Percentiles rank a stretch among this genome's conserved stretches.
Conservation (phyloP, 805 yeast genomes). For the Wickerhamiella spandovensis region DNA sequence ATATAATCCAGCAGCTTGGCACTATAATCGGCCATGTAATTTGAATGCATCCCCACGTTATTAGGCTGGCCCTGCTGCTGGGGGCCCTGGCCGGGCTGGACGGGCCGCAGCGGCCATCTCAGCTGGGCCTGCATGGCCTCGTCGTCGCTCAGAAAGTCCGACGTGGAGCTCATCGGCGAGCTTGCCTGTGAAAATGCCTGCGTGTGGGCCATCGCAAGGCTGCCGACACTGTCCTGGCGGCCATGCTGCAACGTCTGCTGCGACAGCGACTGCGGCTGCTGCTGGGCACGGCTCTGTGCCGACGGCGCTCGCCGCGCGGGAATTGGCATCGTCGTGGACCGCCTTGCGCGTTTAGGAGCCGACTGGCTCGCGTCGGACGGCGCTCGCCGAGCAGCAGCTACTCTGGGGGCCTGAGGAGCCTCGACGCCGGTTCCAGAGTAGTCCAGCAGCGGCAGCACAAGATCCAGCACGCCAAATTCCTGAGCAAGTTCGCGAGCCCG, state of each 20-base stretch:
- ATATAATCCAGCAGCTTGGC: conserved; percentile 39
- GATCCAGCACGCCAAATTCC: conserved; percentile 48
- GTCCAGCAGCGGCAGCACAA: conserved; percentile 52
- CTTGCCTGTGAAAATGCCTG: background rate
- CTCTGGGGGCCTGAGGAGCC: conserved; percentile 43
- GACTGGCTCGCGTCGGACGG: conserved; percentile 14
- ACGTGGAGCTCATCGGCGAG: conserved; percentile 13
- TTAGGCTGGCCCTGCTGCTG: background rate
- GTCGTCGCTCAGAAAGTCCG: conserved; percentile 13
- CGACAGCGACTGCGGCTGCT: no score
- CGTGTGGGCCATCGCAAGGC: background rate
- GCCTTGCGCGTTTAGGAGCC: conserved; percentile 13
- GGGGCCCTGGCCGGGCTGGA: background rate
- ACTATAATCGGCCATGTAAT: conserved; percentile 29
- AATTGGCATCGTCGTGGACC: conserved; percentile 5
- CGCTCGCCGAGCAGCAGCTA: conserved; percentile 31
- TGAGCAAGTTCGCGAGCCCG: conserved; percentile 59
- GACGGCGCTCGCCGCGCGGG: background rate
- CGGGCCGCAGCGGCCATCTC: background rate
- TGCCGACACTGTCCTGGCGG: background rate
- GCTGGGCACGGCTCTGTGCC: background rate
- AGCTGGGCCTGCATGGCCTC: conserved; percentile 3
- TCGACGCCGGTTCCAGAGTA: conserved; percentile 31
- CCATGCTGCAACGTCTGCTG: background rate
- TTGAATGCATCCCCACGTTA: background rate